These are phyloP conservation scores for Coprinopsis marcescibilis DNA, from an alignment of 768 basidiomycete species.

Conservation along the genomic window DNA sequence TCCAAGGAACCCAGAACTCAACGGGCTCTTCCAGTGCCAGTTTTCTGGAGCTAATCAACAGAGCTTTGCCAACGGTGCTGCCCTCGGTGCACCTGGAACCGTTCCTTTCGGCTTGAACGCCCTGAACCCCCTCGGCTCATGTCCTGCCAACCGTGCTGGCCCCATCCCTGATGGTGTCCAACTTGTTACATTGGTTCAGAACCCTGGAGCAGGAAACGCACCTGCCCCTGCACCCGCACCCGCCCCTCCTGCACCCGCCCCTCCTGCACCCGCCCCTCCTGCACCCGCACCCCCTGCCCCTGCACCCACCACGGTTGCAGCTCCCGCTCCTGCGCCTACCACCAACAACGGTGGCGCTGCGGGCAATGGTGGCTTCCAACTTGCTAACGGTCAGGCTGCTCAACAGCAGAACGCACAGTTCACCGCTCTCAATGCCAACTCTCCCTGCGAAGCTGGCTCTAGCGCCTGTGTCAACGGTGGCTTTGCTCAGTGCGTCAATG, in stretches of 20 bases:
- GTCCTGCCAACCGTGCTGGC: constrained; percentile 37
- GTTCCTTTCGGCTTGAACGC: constrained; percentile 37
- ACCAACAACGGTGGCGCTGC: constrained; percentile 15
- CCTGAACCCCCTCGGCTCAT: constrained; percentile 40
- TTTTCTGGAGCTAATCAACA: constrained; percentile 37
- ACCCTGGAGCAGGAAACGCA: constrained; percentile 21
- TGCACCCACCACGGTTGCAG: constrained; percentile 7
- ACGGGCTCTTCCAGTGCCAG: constrained; percentile 51
- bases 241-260: constrained; percentile 6
- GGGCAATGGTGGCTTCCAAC: constrained; percentile 23
- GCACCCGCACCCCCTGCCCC: constrained; percentile 12
- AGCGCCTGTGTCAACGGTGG: constrained; percentile 38
- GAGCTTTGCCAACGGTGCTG: constrained; percentile 34
- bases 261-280: constrained; percentile 9
- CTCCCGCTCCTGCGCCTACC: constrained; percentile 15
- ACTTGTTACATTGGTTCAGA: constrained; percentile 30
- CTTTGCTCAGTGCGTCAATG: constrained; percentile 50
- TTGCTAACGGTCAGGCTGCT: constrained; percentile 45
- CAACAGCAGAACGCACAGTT: constrained; percentile 50
- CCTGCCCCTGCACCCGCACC: neutral
- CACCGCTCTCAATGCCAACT: constrained; percentile 35
- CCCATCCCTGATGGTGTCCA: constrained; percentile 42
- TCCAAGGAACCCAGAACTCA: constrained; percentile 42
- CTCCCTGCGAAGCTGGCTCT: constrained; percentile 38
- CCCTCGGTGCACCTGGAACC: constrained; percentile 30